Evolutionary conservation across 73 alveolate species (phyloP).

Genomic region (Paramecium caudatum): DNA sequence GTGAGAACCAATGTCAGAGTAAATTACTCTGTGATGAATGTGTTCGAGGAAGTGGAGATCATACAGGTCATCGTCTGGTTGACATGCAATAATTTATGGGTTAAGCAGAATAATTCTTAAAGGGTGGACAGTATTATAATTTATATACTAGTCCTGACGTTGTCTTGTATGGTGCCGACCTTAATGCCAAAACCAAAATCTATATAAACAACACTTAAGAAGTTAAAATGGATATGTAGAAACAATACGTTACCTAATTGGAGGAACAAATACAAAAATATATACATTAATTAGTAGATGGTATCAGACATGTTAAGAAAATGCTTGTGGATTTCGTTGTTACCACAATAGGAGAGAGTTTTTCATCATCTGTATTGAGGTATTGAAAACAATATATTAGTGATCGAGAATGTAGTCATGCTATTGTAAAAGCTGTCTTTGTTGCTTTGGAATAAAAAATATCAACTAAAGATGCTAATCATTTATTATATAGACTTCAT

Average conservation of each 20-base stretch:
- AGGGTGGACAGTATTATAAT: conserved; percentile 60
- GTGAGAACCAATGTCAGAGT: conserved; percentile 24
- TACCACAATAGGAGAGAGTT: conserved; percentile 2
- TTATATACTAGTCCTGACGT: conserved; percentile 57
- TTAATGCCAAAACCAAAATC: conserved; percentile 20
- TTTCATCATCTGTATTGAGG: conserved; percentile 18
- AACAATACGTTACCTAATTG: neutral
- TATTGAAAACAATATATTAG: neutral
- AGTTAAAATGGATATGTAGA: neutral
- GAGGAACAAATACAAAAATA: conserved; percentile 39
- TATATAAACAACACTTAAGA: neutral
- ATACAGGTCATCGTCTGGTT: conserved; percentile 25
- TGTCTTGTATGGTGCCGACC: conserved; percentile 47
- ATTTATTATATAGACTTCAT: conserved; percentile 42
- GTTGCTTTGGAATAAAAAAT: conserved; percentile 34
- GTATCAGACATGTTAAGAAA: conserved; percentile 6
- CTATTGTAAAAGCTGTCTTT: conserved; percentile 1
- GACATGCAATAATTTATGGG: neutral
- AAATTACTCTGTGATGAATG: conserved; percentile 67
- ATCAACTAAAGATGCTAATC: conserved; percentile 54
- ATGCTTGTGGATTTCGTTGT: conserved; percentile 15
- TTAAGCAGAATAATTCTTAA: conserved; percentile 47
- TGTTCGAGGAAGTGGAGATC: neutral
- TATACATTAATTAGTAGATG: conserved; percentile 19
- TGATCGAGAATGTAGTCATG: conserved; percentile 53